Conservation (phyloP, 2,329 filamentous ascomycete genomes). For the Colletotrichum brevisporum region DNA sequence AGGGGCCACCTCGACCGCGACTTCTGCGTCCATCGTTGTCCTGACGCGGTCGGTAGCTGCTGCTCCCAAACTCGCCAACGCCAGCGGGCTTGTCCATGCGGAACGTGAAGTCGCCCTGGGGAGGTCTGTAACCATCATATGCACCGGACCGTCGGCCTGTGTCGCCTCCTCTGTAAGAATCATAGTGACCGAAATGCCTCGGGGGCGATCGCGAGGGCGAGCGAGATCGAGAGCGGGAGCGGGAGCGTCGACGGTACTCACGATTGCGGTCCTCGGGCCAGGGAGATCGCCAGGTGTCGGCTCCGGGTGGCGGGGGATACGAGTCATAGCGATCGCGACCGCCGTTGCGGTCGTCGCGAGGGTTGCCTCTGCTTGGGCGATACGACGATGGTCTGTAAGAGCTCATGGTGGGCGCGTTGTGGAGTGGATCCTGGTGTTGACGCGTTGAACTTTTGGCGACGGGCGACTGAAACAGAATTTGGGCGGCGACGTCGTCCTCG, state of each 20-base stretch:
- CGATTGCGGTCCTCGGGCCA: conserved; percentile 35
- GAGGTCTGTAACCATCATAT: conserved; percentile 51
- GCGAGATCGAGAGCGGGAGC: conserved; percentile 8
- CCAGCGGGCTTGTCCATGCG: conserved; percentile 66
- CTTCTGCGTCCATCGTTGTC: conserved; percentile 31
- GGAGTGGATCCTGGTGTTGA: conserved; percentile 39
- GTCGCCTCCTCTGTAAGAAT: conserved; percentile 34
- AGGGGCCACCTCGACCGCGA: conserved; percentile 43
- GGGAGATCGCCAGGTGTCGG: conserved; percentile 29
- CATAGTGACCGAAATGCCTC: conserved; percentile 23
- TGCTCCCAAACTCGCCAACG: conserved; percentile 53
- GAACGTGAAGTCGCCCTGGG: conserved; percentile 69
- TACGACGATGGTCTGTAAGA: conserved; percentile 39
- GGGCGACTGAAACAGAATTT: conserved; percentile 23
- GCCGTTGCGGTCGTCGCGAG: conserved; percentile 29
- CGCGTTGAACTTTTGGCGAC: conserved; percentile 27
- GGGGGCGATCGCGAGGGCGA: conserved; percentile 18
- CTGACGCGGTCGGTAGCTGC: conserved; percentile 49
- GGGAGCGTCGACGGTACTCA: conserved; percentile 33
- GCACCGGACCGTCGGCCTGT: conserved; percentile 35
- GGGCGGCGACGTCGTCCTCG: conserved; percentile 23
- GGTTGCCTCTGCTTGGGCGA: conserved; percentile 27
- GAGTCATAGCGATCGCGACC: conserved; percentile 20
- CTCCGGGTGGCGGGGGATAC: conserved; percentile 26
- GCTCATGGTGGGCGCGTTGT: conserved; percentile 38